Conservation (phyloP, 140 eudicot species). For the Cichorium intybus region DNA sequence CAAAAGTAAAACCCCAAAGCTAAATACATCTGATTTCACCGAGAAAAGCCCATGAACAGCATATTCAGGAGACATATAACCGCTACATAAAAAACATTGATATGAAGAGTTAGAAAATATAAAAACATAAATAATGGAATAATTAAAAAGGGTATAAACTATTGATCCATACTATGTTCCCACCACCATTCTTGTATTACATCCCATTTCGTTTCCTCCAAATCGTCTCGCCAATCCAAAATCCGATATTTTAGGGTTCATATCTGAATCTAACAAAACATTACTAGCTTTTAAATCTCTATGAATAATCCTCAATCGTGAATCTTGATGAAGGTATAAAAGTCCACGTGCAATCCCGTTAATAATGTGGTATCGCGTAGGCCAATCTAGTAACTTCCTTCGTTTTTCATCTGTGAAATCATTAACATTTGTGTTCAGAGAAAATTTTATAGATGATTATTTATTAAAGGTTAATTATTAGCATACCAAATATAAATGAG, state of each 20-base stretch:
- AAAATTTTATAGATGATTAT: neutral
- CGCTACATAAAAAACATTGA: constrained; percentile 13
- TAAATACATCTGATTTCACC: constrained; percentile 35
- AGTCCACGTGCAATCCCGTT: constrained; percentile 38
- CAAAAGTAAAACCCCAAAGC: constrained; percentile 38
- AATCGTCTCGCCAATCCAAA: constrained; percentile 41
- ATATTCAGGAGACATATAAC: constrained; percentile 44
- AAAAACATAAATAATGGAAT: neutral
- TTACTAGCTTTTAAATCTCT: constrained; percentile 38
- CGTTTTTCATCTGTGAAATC: constrained; percentile 18
- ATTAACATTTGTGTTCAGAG: neutral
- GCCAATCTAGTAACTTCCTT: constrained; percentile 29
- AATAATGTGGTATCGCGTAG: constrained; percentile 31
- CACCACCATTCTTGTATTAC: constrained; percentile 33
- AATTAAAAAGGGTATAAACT: neutral
- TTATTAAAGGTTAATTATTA: neutral
- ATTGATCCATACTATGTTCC: constrained; percentile 36
- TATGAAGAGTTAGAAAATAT: neutral
- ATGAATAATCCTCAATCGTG: constrained; percentile 32
- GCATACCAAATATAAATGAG: constrained; percentile 31
- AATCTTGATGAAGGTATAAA: constrained; percentile 40
- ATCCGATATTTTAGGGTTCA: constrained; percentile 49
- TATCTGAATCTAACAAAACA: constrained; percentile 29
- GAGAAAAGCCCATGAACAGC: constrained; percentile 36
- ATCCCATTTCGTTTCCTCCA: constrained; percentile 33